Evolutionary conservation across 371 early-diverging fungal species (phyloP).

Genomic region (Mucor indicus): DNA sequence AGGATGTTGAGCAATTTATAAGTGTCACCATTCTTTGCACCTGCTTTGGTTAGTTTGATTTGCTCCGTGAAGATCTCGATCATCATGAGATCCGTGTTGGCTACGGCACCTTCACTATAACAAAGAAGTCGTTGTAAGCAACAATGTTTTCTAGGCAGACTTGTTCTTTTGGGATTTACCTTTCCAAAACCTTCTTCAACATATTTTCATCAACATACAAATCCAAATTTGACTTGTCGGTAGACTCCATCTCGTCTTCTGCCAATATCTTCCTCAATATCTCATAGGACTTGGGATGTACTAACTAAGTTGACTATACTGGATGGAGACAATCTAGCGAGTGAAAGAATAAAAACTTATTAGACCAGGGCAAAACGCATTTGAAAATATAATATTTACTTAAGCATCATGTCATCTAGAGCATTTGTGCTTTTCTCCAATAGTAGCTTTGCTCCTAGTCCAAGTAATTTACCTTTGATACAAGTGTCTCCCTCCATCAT

Average conservation of each 20-base stretch:
- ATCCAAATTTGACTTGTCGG: constrained; percentile 4
- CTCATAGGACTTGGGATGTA: constrained; percentile 14
- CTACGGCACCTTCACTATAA: constrained; percentile 15
- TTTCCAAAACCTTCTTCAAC: constrained; percentile 13
- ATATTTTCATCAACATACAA: constrained; percentile 9
- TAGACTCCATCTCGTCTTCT: constrained; percentile 9
- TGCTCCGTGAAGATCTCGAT: no score
- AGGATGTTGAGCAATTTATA: no score
- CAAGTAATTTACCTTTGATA: constrained; percentile 8
- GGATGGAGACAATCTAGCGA: constrained; percentile 10
- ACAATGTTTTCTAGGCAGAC: constrained; percentile 11
- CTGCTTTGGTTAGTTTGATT: no score
- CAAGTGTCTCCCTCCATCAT: constrained; percentile 10
- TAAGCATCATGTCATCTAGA: constrained; percentile 15
- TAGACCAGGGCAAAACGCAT: constrained; percentile 7
- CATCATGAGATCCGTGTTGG: no score
- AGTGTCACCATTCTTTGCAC: no score
- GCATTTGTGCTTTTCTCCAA: constrained; percentile 5
- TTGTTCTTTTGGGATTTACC: constrained; percentile 16
- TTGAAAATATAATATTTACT: constrained; percentile 14
- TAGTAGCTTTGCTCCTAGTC: constrained; percentile 9
- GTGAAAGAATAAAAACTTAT: constrained; percentile 8
- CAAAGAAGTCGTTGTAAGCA: constrained; percentile 14
- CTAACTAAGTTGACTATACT: constrained; percentile 4
- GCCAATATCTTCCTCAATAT: constrained; percentile 8